Evolutionary conservation across 2,329 filamentous ascomycete genomes (phyloP).

Genomic region (Diplodia seriata): DNA sequence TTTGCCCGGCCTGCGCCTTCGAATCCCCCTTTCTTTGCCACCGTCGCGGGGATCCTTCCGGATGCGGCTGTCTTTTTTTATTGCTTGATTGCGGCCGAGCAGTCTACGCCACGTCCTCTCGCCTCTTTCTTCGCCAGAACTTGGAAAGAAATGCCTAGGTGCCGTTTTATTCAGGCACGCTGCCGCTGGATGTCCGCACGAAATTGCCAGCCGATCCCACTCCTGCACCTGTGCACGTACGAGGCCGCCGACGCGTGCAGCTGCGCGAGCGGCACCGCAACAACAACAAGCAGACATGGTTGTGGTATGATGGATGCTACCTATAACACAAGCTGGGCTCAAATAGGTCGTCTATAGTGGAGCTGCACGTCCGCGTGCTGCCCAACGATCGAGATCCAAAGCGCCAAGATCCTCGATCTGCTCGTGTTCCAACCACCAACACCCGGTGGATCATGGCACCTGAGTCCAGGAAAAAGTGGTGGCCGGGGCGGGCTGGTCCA

Average conservation of each 20-base stretch:
- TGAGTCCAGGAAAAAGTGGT: slow-evolving; percentile 7
- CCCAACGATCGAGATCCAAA: slow-evolving; percentile 16
- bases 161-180: slow-evolving; percentile 1
- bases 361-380: slow-evolving; percentile 22
- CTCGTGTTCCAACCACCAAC: slow-evolving; percentile 13
- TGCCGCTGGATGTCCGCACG: slow-evolving; percentile 3
- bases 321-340: not conserved
- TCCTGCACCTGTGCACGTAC: slow-evolving; percentile 14
- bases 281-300: not conserved
- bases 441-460: slow-evolving; percentile 8
- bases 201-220: slow-evolving; percentile 28
- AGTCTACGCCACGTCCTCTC: not conserved
- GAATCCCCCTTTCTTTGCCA: slow-evolving; percentile 25
- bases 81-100: slow-evolving; percentile 16
- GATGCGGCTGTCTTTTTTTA: slow-evolving; percentile 23
- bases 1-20: not conserved
- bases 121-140: not conserved
- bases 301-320: not conserved
- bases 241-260: not conserved
- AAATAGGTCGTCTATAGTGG: not conserved
- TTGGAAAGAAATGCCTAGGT: not conserved
- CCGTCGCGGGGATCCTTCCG: slow-evolving; percentile 18
- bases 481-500: slow-evolving; percentile 4
- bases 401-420: slow-evolving; percentile 13
- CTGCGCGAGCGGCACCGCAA: not conserved